phyloP scores from a whole-genome alignment of 768 basidiomycete genomes.

The Phaeotremella skinneri region DNA sequence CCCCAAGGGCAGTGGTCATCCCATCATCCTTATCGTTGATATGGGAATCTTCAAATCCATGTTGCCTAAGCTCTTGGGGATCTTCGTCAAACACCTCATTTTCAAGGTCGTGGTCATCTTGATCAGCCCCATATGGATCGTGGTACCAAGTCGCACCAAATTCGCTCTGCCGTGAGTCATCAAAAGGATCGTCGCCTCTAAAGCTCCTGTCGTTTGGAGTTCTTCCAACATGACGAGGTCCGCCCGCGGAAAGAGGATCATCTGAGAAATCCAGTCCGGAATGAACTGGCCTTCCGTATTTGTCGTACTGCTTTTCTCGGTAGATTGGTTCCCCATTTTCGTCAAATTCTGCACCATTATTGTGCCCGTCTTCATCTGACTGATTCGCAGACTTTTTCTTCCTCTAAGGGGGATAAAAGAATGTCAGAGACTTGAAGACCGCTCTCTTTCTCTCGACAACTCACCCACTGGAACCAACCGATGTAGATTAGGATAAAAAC shows the following conservation, averaged over 20 bases:
- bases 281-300: not conserved
- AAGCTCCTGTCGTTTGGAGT: not conserved
- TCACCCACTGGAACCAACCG: slow-evolving; percentile 16
- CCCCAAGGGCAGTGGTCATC: slow-evolving; percentile 3
- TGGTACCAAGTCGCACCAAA: not conserved
- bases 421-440: not conserved
- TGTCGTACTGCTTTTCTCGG: not conserved
- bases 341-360: not conserved
- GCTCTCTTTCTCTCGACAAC: not conserved
- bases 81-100: not conserved
- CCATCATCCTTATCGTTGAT: not conserved
- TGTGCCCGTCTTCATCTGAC: not conserved
- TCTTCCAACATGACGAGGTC: not conserved
- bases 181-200: slow-evolving; percentile 3
- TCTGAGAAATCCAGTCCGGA: not conserved
- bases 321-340: not conserved
- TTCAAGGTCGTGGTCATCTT: not conserved
- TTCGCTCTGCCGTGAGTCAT: not conserved
- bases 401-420: not conserved
- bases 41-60: not conserved
- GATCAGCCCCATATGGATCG: not conserved
- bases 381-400: not conserved
- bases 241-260: not conserved
- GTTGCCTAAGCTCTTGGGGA: not conserved
- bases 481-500: slow-evolving; percentile 6